Conservation (phyloP, 352 stramenopile genomes). For the Phytophthora niederhauseri region DNA sequence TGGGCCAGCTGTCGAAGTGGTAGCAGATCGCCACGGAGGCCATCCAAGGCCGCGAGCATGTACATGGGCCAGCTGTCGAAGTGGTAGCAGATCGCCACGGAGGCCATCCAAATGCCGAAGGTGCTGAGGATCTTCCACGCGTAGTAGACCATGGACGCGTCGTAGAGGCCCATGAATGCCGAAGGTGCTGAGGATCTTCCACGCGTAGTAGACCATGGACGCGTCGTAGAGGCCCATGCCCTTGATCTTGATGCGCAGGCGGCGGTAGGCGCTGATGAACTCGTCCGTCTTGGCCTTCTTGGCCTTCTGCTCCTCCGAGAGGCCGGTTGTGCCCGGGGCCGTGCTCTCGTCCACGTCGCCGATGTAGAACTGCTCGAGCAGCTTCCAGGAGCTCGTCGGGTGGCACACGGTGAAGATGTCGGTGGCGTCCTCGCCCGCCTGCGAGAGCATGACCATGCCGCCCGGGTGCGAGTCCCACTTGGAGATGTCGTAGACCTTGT, state of each 20-base stretch:
- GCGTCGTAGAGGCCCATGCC: constrained; percentile 96
- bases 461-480: constrained; percentile 87
- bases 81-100: constrained; percentile 89
- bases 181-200: constrained; percentile 96
- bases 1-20: constrained; percentile 65
- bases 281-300: constrained; percentile 78
- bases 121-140: constrained; percentile 96
- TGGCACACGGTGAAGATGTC: constrained; percentile 99
- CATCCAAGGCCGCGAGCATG: constrained; percentile 89
- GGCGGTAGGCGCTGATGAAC: constrained; percentile 97
- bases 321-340: constrained; percentile 24
- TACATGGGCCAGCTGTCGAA: constrained; percentile 85
- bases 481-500: constrained; percentile 93
- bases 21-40: constrained; percentile 89
- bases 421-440: constrained; percentile 98
- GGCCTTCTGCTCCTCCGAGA: constrained; percentile 54
- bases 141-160: constrained; percentile 93
- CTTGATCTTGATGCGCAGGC: constrained; percentile 95
- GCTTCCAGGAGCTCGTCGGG: constrained; percentile 91
- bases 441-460: constrained; percentile 96
- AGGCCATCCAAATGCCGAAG: constrained; percentile 88
- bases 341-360: constrained; percentile 93
- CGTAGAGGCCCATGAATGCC: constrained; percentile 96
- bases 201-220: constrained; percentile 93
- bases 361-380: constrained; percentile 98